Percentiles rank a stretch among this genome's conserved stretches.
Conservation (phyloP, 805 yeast genomes). For the Candida ponderosae region DNA sequence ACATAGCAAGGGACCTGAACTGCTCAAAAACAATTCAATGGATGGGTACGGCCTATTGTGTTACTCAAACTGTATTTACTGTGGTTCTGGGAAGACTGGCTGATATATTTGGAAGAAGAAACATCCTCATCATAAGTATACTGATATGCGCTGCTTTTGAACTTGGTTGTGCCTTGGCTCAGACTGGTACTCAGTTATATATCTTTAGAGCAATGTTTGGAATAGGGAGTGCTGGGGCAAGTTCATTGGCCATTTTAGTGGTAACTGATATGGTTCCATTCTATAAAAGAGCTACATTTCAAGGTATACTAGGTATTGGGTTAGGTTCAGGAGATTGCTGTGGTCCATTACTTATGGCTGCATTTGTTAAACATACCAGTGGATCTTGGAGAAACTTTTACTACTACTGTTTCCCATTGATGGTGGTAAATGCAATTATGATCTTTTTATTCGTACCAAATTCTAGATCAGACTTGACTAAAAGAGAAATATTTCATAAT, state of each 20-base stretch:
- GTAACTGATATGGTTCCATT: constrained; percentile 45
- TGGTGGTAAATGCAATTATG: constrained; percentile 9
- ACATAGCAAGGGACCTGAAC: constrained; percentile 36
- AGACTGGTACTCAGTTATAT: constrained; percentile 36
- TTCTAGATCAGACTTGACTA: constrained; percentile 19
- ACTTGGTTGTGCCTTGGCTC: constrained; percentile 39
- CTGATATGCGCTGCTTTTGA: constrained; percentile 32
- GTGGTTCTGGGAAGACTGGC: constrained; percentile 46
- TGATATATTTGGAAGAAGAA: constrained; percentile 48
- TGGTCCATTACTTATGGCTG: constrained; percentile 53
- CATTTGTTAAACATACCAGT: constrained; percentile 29
- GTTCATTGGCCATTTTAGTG: constrained; percentile 41
- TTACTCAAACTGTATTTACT: constrained; percentile 46
- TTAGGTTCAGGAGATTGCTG: constrained; percentile 44
- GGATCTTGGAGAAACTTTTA: constrained; percentile 46
- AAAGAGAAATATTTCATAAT: constrained; percentile 31
- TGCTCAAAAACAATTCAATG: constrained; percentile 44
- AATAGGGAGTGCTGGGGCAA: constrained; percentile 45
- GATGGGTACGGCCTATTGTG: constrained; percentile 50
- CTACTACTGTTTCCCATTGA: constrained; percentile 36
- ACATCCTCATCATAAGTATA: constrained; percentile 30
- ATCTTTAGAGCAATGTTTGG: constrained; percentile 47
- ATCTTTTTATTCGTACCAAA: constrained; percentile 26
- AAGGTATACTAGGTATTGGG: constrained; percentile 43
- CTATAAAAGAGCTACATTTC: constrained; percentile 45